Conservation (phyloP, 2,329 filamentous ascomycete species). For the Reticulascus tulasneorum region DNA sequence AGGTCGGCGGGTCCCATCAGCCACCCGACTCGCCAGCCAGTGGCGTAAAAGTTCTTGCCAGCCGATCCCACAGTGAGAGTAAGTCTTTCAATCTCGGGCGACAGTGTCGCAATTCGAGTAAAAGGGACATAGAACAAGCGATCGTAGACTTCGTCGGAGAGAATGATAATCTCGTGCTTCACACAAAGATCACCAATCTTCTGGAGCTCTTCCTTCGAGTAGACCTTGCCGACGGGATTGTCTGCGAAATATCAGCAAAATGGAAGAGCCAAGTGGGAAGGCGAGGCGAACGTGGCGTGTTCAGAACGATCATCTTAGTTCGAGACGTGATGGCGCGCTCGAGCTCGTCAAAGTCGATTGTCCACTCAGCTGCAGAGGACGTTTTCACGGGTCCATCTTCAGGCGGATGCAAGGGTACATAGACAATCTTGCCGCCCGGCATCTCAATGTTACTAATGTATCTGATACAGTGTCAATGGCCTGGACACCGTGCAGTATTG, state of each 20-base stretch:
- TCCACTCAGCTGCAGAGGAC: conserved; percentile 85
- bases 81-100: conserved; percentile 80
- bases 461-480: conserved; percentile 28
- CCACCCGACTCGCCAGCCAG: conserved; percentile 94
- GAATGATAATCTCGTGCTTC: conserved; percentile 88
- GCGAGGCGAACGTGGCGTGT: conserved; percentile 56
- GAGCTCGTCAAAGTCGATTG: conserved; percentile 77
- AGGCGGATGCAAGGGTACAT: conserved; percentile 91
- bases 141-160: conserved; percentile 93
- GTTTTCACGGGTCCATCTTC: conserved; percentile 73
- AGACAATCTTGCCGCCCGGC: conserved; percentile 91
- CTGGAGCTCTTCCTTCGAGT: conserved; percentile 76
- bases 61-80: conserved; percentile 94
- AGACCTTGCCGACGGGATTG: conserved; percentile 96
- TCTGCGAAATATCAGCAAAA: conserved; percentile 39
- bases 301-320: conserved; percentile 95
- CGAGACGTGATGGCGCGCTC: conserved; percentile 75
- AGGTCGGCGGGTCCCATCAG: conserved; percentile 84
- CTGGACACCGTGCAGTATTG: too few relatives aligned
- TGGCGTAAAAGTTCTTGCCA: conserved; percentile 98
- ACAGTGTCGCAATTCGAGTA: conserved; percentile 85
- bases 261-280: not conserved
- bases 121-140: conserved; percentile 93
- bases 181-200: conserved; percentile 85
- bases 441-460: conserved; percentile 99